phyloP scores from a whole-genome alignment of 495 filamentous ascomycete genomes.

The Penicillium silybi region DNA sequence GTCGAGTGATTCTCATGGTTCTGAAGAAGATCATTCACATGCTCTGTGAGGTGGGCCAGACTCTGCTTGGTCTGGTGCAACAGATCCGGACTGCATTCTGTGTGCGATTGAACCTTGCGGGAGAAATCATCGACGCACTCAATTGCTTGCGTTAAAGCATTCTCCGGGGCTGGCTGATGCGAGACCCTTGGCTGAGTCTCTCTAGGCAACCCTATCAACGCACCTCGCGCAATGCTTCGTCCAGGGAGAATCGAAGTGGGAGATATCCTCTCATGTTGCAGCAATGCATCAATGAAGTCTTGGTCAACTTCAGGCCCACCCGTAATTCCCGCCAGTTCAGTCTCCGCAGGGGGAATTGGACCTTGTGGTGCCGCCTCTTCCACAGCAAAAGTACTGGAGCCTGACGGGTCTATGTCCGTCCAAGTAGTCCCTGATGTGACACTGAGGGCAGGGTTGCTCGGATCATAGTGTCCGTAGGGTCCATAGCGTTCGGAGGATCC shows the following conservation, averaged over 20 bases:
- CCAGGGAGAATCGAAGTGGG: not conserved
- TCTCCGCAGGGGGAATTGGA: not conserved
- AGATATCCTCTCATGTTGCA: not conserved
- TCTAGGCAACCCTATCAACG: not conserved
- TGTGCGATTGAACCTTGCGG: not conserved
- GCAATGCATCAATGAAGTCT: not conserved
- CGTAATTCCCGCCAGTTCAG: not conserved
- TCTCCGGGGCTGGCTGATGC: not conserved
- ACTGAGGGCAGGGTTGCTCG: not conserved
- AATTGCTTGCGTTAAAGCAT: not conserved
- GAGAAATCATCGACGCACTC: not conserved
- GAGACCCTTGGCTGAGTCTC: not conserved
- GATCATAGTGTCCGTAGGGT: not conserved
- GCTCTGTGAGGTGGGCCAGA: not conserved
- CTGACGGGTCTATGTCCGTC: not conserved
- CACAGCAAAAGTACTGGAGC: not conserved
- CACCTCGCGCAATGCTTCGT: not conserved
- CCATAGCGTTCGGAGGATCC: no score
- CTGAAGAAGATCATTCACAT: not conserved
- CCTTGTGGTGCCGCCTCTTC: not conserved
- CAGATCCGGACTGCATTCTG: not conserved
- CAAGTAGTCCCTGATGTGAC: not conserved
- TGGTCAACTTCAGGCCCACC: not conserved
- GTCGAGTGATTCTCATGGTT: not conserved
- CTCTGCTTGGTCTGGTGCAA: not conserved